Conservation (phyloP, 345 rosid genomes). For the Arabidopsis suecica region DNA sequence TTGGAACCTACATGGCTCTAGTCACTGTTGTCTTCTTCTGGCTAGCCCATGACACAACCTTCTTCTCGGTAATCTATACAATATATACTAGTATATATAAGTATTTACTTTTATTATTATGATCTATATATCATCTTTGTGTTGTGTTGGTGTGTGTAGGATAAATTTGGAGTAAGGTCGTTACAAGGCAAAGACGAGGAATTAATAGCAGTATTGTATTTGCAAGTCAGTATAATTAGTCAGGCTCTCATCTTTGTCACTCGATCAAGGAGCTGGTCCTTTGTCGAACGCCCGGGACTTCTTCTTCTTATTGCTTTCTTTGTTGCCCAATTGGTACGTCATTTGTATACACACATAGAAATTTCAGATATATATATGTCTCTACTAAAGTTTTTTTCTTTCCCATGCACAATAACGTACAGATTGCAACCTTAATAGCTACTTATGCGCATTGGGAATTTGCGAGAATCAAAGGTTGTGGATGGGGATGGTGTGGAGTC, state of each 20-base stretch:
- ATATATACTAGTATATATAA: background rate
- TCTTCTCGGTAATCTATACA: slow-evolving; percentile 58
- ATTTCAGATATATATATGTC: background rate
- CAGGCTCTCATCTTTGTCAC: slow-evolving; percentile 97
- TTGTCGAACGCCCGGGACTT: slow-evolving; percentile 79
- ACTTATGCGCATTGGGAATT: slow-evolving; percentile 70
- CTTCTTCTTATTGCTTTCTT: slow-evolving; percentile 70
- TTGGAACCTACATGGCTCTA: slow-evolving; percentile 77
- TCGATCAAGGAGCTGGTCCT: slow-evolving; percentile 89
- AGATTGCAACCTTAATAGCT: slow-evolving; percentile 81
- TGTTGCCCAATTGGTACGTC: slow-evolving; percentile 70
- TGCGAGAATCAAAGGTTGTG: slow-evolving; percentile 70
- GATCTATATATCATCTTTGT: background rate
- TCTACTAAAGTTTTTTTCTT: background rate
- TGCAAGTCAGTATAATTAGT: slow-evolving; percentile 91
- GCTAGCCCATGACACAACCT: slow-evolving; percentile 64
- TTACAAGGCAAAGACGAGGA: slow-evolving; percentile 55
- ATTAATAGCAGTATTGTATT: slow-evolving; percentile 77
- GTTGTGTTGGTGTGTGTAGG: slow-evolving; percentile 46
- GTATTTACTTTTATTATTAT: background rate
- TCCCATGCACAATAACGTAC: background rate
- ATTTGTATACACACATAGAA: background rate
- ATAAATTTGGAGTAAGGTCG: slow-evolving; percentile 70
- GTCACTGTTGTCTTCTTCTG: slow-evolving; percentile 76
- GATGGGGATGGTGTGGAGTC: slow-evolving; percentile 97